These are phyloP conservation scores for Nemania bipapillata DNA, from an alignment of 2,329 filamentous ascomycete species.

Conservation along the genomic window DNA sequence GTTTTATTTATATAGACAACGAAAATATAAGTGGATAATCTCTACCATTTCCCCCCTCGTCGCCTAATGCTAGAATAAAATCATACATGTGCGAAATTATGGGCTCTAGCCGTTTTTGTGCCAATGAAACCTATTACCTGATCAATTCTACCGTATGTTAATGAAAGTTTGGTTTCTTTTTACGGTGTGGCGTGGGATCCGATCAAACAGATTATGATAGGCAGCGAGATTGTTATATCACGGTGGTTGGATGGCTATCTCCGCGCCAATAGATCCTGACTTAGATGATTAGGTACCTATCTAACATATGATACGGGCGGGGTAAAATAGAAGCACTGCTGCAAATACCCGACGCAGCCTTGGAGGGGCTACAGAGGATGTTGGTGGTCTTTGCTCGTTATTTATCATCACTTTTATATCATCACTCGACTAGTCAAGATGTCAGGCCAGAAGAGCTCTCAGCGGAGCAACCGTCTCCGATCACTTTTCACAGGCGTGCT, in stretches of 20 bases:
- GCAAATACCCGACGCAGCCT: not conserved
- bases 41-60: not conserved
- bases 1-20: no score
- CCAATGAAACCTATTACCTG: no score
- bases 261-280: conserved; percentile 23
- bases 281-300: not conserved
- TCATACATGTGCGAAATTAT: not conserved
- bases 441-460: conserved; percentile 24
- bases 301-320: conserved; percentile 1
- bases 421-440: conserved; percentile 12
- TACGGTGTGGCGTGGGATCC: not conserved
- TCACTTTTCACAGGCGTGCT: conserved; percentile 22
- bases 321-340: not conserved
- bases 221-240: not conserved
- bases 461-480: conserved; percentile 14
- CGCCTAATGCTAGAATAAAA: not conserved
- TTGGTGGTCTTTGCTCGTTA: not conserved
- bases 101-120: no score
- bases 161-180: not conserved
- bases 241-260: conserved; percentile 2
- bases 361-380: not conserved
- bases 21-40: not conserved
- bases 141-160: not conserved
- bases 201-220: not conserved
- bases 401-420: not conserved